phyloP scores from a whole-genome alignment of 2,329 filamentous ascomycete species.

The Hymenoscyphus linearis region DNA sequence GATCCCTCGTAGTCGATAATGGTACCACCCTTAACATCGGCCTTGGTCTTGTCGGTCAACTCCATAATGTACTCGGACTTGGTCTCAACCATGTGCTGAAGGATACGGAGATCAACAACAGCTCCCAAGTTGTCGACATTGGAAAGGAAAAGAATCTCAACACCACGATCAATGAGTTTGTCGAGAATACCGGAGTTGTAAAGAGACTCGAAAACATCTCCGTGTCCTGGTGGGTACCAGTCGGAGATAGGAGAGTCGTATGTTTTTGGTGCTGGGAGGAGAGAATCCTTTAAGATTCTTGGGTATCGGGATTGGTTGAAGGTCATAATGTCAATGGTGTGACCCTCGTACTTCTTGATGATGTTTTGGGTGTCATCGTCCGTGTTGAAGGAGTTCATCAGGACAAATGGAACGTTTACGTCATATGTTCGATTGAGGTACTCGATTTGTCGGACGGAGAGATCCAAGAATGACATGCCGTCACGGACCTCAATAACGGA shows the following conservation, averaged over 20 bases:
- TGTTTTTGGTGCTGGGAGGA: slow-evolving; percentile 89
- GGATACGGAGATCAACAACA: slow-evolving; percentile 93
- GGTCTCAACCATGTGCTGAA: slow-evolving; percentile 99
- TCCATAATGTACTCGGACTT: slow-evolving; percentile 99
- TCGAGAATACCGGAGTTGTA: slow-evolving; percentile 99
- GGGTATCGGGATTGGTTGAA: slow-evolving; percentile 99
- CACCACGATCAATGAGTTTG: slow-evolving; percentile 88
- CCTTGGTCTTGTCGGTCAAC: slow-evolving; percentile 99
- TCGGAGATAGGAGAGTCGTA: slow-evolving; percentile 83
- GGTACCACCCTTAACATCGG: slow-evolving; percentile 99
- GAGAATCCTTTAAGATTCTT: slow-evolving; percentile 95
- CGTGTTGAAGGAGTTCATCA: slow-evolving; percentile 99
- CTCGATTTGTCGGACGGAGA: slow-evolving; percentile 98
- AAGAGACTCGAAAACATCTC: slow-evolving; percentile 98
- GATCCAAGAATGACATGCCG: slow-evolving; percentile 99
- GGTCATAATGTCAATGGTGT: slow-evolving; percentile 98
- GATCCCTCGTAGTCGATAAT: slow-evolving; percentile 99
- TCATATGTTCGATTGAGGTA: slow-evolving; percentile 97
- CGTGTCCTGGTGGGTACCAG: slow-evolving; percentile 98
- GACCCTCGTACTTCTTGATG: slow-evolving; percentile 99
- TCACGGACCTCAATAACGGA: slow-evolving; percentile 99
- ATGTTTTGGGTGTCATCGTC: slow-evolving; percentile 96
- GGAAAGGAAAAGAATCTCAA: slow-evolving; percentile 97
- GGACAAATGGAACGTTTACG: slow-evolving; percentile 94
- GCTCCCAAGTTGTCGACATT: slow-evolving; percentile 98